Evolutionary conservation across 2,329 filamentous ascomycete species (phyloP), one percentile per base, ranked within the genome.

Genomic region (Podosphaera fusca): DNA sequence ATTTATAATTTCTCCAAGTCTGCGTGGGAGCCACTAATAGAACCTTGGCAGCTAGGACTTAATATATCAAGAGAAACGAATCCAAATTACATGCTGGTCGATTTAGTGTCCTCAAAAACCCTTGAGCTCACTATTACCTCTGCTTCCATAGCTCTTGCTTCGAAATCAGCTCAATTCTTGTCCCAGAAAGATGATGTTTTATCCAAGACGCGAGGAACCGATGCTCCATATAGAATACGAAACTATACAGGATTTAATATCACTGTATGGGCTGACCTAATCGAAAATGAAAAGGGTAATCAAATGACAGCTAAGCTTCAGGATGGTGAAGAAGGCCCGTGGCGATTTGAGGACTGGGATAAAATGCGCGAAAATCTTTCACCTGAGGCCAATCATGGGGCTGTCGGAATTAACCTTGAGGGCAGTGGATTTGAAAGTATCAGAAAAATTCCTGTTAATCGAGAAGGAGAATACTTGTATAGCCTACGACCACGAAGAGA

Each of bases 1-100:
- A 84, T 98, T 33, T 98, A 95, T 74, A 98, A 98, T 70, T 98
- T 98, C 70, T 92, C 92, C 12, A 98, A 98, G 69, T 98, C 92
- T 0, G 87, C 88, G 2, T 98, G 92, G 92, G 92, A 98, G 68
- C 92, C 92, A 2, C 72, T 98, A 38, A 80, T 98, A 33, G 92
- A 98, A 68, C 94, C 94, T 6, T 98, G 92, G 92, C 82, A 90
- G 62, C 75, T 96, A n/a, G 88, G 88, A 1, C 81, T 98, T 62
- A 87, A 94, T 60, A 80, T 96, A 67, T 81, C 85, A 0, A 89
- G 83, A 63, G 82, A 92, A 58, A 75, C 81, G 33, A 77, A 79
- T 47, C 85, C 83, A 0, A 85, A 90, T 42, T 75, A 85, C 55
- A 72, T 95, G 59, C 85, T 87, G 0, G 75, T 98, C 21, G 89